Conservation (phyloP, 257 asterid genomes). For the Scutellaria minor region DNA sequence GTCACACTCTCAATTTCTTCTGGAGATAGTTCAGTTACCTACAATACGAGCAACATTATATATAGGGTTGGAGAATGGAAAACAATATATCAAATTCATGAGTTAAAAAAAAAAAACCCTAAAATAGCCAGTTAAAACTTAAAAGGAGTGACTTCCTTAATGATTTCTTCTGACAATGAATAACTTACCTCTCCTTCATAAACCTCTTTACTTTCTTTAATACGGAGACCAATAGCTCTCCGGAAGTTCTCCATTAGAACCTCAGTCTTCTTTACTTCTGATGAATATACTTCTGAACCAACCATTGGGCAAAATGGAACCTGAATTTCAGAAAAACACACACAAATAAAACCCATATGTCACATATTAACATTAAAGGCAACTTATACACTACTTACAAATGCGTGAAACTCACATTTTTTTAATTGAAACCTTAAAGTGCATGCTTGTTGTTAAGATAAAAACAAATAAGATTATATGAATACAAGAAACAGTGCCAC, state of each 20-base stretch:
- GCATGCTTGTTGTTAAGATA: neutral
- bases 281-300: constrained; percentile 97
- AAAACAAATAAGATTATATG: neutral
- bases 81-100: neutral
- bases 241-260: constrained; percentile 92
- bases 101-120: neutral
- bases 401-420: neutral
- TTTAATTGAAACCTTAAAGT: neutral
- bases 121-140: neutral
- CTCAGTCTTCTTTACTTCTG: constrained; percentile 98
- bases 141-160: neutral
- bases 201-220: constrained; percentile 96
- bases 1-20: constrained; percentile 93
- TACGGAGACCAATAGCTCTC: constrained; percentile 94
- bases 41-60: constrained; percentile 28
- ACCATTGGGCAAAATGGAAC: constrained; percentile 99
- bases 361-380: constrained; percentile 26
- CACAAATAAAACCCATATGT: neutral
- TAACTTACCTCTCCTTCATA: constrained; percentile 91
- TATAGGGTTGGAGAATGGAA: constrained; percentile 9
- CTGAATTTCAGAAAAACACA: constrained; percentile 45
- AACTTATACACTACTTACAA: neutral
- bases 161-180: neutral
- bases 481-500: neutral
- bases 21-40: constrained; percentile 97